A percentile compares a stretch with the other conserved stretches of the same genome.
Conservation (phyloP, 129 eudicot species). For the Chrysanthemum lavandulifolium region DNA sequence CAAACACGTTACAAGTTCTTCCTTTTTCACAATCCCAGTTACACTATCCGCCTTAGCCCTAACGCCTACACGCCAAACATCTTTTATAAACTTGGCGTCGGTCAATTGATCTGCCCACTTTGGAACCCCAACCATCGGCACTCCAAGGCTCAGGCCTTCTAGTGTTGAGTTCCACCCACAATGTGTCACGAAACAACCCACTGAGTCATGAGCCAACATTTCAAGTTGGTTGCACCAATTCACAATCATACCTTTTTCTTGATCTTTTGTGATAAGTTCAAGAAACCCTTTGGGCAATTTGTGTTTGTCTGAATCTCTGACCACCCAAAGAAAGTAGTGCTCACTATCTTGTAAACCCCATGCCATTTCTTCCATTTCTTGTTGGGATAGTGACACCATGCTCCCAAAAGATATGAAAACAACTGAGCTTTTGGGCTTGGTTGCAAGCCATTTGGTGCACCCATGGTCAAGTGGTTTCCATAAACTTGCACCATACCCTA, state of each 20-base stretch:
- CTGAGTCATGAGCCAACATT: slow-evolving; percentile 50
- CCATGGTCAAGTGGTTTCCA: slow-evolving; percentile 49
- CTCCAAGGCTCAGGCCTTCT: slow-evolving; percentile 62
- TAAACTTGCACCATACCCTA: slow-evolving; percentile 58
- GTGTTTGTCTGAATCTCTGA: slow-evolving; percentile 40
- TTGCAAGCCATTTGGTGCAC: slow-evolving; percentile 53
- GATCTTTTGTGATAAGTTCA: slow-evolving; percentile 20
- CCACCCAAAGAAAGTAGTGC: slow-evolving; percentile 52
- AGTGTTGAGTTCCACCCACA: slow-evolving; percentile 83
- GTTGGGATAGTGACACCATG: slow-evolving; percentile 46
- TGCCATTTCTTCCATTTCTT: slow-evolving; percentile 58
- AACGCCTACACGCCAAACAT: slow-evolving; percentile 58
- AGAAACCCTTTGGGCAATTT: slow-evolving; percentile 50
- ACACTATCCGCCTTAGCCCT: slow-evolving; percentile 46
- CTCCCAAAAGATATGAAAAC: slow-evolving; percentile 70
- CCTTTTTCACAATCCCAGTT: slow-evolving; percentile 40
- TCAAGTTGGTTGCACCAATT: slow-evolving; percentile 68
- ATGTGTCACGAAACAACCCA: slow-evolving; percentile 65
- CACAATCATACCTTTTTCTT: slow-evolving; percentile 43
- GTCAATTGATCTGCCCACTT: slow-evolving; percentile 64
- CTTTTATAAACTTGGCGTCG: slow-evolving; percentile 56
- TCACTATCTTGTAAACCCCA: slow-evolving; percentile 37
- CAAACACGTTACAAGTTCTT: slow-evolving; percentile 42
- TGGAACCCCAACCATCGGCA: slow-evolving; percentile 66
- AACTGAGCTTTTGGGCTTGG: slow-evolving; percentile 49